These are phyloP conservation scores for Colletotrichum coccodes DNA, from an alignment of 2,329 filamentous ascomycete genomes.

Conservation along the genomic window DNA sequence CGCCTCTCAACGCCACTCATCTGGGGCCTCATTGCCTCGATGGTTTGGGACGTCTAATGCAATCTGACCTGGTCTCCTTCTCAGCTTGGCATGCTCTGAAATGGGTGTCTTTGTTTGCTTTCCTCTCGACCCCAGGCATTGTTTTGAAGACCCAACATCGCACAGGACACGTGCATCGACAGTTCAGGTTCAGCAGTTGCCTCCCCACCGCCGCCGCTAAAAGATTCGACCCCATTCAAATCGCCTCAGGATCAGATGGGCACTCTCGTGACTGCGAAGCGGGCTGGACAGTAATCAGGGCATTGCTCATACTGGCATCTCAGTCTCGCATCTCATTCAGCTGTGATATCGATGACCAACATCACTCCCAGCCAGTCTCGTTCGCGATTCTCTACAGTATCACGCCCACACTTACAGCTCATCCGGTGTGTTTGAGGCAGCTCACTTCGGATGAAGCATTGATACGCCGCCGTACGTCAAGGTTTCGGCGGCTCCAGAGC, in stretches of 20 bases:
- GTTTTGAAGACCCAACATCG: neutral
- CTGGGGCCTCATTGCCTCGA: neutral
- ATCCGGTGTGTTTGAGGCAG: neutral
- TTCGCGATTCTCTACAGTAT: neutral
- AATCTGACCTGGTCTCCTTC: neutral
- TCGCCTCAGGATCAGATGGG: neutral
- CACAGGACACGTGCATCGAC: neutral
- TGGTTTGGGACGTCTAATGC: neutral
- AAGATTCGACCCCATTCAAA: neutral
- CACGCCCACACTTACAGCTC: neutral
- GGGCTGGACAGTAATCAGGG: neutral
- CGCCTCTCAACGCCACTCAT: neutral
- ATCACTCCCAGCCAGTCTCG: too few species aligned
- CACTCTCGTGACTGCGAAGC: neutral
- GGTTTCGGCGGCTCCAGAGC: conserved; percentile 5
- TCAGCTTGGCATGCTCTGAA: neutral
- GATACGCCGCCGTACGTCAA: neutral
- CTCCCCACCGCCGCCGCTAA: neutral
- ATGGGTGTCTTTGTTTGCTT: neutral
- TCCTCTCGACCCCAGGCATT: neutral
- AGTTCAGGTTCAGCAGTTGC: neutral
- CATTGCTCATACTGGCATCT: neutral
- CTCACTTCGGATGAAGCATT: neutral
- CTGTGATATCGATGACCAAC: neutral
- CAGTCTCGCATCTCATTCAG: neutral